Evolutionary conservation across 2,329 filamentous ascomycete genomes (phyloP).

Genomic region (Penicillium glabrum): DNA sequence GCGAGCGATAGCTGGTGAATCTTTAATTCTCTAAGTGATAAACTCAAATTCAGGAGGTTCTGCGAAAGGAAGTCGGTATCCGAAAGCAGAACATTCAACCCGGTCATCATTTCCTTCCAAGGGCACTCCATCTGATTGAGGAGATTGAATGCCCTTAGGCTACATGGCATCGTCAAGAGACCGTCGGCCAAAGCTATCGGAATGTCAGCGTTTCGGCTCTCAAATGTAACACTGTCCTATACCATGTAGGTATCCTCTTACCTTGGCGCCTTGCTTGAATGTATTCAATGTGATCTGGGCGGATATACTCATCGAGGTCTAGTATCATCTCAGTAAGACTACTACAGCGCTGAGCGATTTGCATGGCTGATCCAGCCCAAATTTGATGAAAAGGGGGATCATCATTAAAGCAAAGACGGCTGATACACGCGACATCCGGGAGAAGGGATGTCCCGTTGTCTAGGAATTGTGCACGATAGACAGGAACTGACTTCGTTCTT

Average conservation of each 20-base stretch:
- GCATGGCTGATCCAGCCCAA: background rate
- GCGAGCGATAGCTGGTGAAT: background rate
- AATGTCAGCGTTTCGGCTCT: background rate
- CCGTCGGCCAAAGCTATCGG: background rate
- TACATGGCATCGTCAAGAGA: background rate
- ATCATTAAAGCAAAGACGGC: background rate
- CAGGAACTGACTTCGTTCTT: background rate
- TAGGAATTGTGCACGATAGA: background rate
- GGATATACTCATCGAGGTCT: background rate
- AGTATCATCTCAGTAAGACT: background rate
- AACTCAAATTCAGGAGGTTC: background rate
- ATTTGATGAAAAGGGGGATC: background rate
- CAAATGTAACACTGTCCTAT: background rate
- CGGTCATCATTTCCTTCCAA: background rate
- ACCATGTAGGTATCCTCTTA: background rate
- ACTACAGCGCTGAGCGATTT: background rate
- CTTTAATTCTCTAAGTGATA: background rate
- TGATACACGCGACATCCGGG: background rate
- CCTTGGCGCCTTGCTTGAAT: background rate
- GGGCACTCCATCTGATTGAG: background rate
- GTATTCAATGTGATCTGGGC: background rate
- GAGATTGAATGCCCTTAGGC: background rate
- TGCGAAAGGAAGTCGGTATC: background rate
- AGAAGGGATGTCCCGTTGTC: background rate
- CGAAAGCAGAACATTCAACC: background rate